These are phyloP conservation scores for Triadica sebifera DNA, from an alignment of 345 rosid species.

Conservation along the genomic window DNA sequence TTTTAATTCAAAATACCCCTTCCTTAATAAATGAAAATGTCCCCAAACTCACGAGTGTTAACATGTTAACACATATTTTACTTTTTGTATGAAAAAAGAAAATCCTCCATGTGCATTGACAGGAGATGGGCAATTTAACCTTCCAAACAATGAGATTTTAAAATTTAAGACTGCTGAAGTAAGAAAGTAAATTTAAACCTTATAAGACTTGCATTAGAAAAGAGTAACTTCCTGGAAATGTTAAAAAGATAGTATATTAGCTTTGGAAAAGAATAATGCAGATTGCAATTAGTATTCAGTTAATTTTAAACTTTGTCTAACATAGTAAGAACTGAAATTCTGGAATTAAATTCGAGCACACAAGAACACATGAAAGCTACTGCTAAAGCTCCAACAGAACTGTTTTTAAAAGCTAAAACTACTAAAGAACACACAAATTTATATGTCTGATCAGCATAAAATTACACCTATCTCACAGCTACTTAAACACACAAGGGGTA, in stretches of 20 bases:
- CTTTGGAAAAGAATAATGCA: neutral
- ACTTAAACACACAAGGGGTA: too few relatives aligned
- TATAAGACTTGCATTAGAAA: neutral
- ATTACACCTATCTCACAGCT: too few relatives aligned
- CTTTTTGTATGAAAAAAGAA: neutral
- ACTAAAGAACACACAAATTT: too few relatives aligned
- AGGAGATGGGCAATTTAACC: neutral
- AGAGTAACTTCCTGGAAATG: neutral
- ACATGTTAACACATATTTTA: neutral
- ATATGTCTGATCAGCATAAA: too few relatives aligned
- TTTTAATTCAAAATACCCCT: neutral
- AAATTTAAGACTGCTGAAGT: neutral
- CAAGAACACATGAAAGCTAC: neutral
- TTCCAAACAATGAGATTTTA: neutral
- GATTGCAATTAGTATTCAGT: neutral
- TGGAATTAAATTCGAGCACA: neutral
- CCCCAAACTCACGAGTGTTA: neutral
- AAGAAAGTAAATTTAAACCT: neutral
- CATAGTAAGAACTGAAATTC: neutral
- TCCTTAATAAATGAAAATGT: neutral
- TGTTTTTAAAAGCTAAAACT: too few relatives aligned
- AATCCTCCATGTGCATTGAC: neutral
- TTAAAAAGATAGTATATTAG: neutral
- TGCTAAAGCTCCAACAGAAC: neutral
- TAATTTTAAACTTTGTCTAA: neutral